Evolutionary conservation across 2,329 filamentous ascomycete species (phyloP).

Genomic region (Claviceps sorghi): DNA sequence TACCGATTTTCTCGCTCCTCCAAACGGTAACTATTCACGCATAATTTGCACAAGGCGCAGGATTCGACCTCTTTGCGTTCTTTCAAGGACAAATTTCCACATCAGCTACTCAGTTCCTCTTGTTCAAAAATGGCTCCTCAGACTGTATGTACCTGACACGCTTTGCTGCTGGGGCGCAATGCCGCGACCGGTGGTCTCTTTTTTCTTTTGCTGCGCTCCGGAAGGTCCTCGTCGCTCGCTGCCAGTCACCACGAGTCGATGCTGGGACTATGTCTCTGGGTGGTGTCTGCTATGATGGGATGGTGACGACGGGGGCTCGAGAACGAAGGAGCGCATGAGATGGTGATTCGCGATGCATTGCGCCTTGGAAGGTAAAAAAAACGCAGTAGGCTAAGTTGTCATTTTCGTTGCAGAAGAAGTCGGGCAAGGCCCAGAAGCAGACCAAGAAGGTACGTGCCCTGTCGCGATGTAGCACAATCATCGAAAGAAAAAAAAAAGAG

Average conservation of each 20-base stretch:
- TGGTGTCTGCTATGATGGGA: background rate
- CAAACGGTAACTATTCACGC: slow-evolving; percentile 6
- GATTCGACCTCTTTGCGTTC: slow-evolving; percentile 59
- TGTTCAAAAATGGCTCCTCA: slow-evolving; percentile 62
- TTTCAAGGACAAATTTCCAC: slow-evolving; percentile 14
- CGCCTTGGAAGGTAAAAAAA: slow-evolving; percentile 3
- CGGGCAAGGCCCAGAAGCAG: slow-evolving; percentile 59
- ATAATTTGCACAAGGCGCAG: slow-evolving; percentile 44
- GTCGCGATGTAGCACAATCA: background rate
- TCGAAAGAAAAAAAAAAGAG: background rate
- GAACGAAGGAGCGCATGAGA: background rate
- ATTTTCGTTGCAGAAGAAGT: slow-evolving; percentile 42
- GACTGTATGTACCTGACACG: slow-evolving; percentile 70
- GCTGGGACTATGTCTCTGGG: background rate
- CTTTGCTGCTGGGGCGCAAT: slow-evolving; percentile 74
- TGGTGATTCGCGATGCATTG: background rate
- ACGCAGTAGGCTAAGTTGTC: slow-evolving; percentile 94
- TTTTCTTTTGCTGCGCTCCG: background rate
- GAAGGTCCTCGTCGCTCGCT: background rate
- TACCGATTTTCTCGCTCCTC: slow-evolving; percentile 1
- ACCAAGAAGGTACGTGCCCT: slow-evolving; percentile 59
- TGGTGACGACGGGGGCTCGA: background rate
- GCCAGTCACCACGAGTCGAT: background rate
- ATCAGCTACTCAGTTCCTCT: slow-evolving; percentile 8
- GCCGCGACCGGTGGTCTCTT: background rate